phyloP scores from a whole-genome alignment of 129 eudicot genomes.

The Flaveria trinervia region DNA sequence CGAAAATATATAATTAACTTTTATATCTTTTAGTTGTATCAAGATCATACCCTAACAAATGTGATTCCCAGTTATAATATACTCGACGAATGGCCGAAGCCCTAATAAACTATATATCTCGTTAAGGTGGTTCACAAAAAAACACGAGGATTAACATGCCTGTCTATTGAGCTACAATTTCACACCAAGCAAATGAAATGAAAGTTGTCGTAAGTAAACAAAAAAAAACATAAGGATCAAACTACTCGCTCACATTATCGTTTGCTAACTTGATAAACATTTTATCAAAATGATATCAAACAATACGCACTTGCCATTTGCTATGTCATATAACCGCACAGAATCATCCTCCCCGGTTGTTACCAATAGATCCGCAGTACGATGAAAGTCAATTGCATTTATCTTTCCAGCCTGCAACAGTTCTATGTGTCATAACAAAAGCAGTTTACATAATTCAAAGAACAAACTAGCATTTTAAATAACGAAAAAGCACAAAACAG shows the following conservation, averaged over 20 bases:
- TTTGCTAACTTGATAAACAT: conserved; percentile 18
- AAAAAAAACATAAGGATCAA: not conserved
- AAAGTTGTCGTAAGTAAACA: not conserved
- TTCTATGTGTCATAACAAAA: conserved; percentile 22
- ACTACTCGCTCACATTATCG: not conserved
- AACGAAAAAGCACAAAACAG: conserved; percentile 16
- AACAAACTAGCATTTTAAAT: not conserved
- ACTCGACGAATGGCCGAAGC: conserved; percentile 2
- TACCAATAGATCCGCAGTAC: conserved; percentile 76
- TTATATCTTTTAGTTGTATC: not conserved
- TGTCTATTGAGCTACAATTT: not conserved
- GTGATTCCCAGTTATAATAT: not conserved
- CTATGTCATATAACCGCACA: conserved; percentile 76
- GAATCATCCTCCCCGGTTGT: conserved; percentile 94
- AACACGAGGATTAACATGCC: not conserved
- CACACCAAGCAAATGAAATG: not conserved
- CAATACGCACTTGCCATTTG: conserved; percentile 75
- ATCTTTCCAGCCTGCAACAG: conserved; percentile 75
- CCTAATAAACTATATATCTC: not conserved
- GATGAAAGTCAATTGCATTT: conserved; percentile 84
- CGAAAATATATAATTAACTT: not conserved
- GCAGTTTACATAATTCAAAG: conserved; percentile 14
- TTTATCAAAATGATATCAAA: conserved; percentile 12
- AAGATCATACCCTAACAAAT: not conserved
- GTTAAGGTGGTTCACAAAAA: not conserved